Percentiles rank a stretch among this genome's conserved stretches.
Conservation (phyloP, 176 grass and related monocot genomes). For the Otatea glauca region DNA sequence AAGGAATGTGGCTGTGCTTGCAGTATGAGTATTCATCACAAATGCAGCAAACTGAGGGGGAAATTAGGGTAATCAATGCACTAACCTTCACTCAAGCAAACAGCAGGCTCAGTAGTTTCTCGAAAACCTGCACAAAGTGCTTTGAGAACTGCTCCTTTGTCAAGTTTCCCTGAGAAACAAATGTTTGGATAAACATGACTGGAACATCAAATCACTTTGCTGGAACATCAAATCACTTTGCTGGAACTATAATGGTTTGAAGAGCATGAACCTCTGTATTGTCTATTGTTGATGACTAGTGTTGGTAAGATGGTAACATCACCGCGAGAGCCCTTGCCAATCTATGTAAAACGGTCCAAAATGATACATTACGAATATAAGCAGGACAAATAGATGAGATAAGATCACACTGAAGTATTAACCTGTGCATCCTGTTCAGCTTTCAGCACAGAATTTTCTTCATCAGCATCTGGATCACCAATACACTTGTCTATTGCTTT, state of each 20-base stretch:
- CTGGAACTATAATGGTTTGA: background rate
- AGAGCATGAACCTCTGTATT: conserved; percentile 67
- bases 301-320: conserved; percentile 95
- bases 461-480: conserved; percentile 69
- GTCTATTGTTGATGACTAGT: conserved; percentile 90
- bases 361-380: conserved; percentile 1
- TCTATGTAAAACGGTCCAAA: conserved; percentile 40
- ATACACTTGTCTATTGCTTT: conserved; percentile 75
- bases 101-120: conserved; percentile 76
- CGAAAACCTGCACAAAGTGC: conserved; percentile 80
- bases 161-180: conserved; percentile 65
- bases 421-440: conserved; percentile 89
- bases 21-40: background rate
- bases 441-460: conserved; percentile 79
- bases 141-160: conserved; percentile 75
- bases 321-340: conserved; percentile 77
- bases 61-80: conserved; percentile 16
- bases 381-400: conserved; percentile 6
- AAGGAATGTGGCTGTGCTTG: background rate
- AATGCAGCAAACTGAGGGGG: conserved; percentile 2
- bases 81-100: conserved; percentile 82
- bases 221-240: background rate
- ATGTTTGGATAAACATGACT: conserved; percentile 8
- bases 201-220: no score
- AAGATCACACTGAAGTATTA: conserved; percentile 11